Base-by-base conservation (phyloP, 805 yeast genomes). In the Ogataea populi-albae region DNA sequence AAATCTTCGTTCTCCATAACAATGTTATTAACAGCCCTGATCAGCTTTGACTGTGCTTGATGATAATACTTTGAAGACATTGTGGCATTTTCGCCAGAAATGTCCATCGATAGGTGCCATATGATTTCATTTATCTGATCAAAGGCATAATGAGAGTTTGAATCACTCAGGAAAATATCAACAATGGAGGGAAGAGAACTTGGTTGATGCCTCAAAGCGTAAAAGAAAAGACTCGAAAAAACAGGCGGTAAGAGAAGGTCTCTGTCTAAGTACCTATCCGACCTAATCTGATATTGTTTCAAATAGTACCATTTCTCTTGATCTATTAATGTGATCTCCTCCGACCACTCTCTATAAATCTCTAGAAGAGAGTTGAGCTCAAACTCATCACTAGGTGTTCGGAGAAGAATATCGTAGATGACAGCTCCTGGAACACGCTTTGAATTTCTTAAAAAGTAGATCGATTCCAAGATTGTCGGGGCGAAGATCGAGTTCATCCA, bases 401-500 rank as follows among this genome's bases (percentile, higher is more conserved):
- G 38, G 10, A 59, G 35, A 14, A 59, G 26, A 4, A 59, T 12
- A 40, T 59, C 63, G 32, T 55, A 59, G 5, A 55, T n/a, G n/a
- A 59, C 42, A 3, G 49, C 45, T 5, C 37, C 45, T 6, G 61
- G 62, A 9, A 56, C 45, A 14, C 37, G 30, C 17, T 35, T 34
- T 1, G 48, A 41, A 15, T 41, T 26, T 10, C 45, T 38, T 12
- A 59, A 23, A 6, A 36, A 24, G 9, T 38, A 29, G 3, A 57
- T 30, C 8, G 60, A 37, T 5, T 35, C 33, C 5, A 42, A 24
- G 5, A 51, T 22, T 2, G 50, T 29, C 3, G 54, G 43, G 20
- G 53, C 51, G 24, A 59, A 43, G 6, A 59, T 20, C n/a, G 62
- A 57, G 14, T 54, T 39, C 5, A 58, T 33, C 60, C 62, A 59